Conservation (phyloP, 2,329 filamentous ascomycete species). For the Epichloe glyceriae region DNA sequence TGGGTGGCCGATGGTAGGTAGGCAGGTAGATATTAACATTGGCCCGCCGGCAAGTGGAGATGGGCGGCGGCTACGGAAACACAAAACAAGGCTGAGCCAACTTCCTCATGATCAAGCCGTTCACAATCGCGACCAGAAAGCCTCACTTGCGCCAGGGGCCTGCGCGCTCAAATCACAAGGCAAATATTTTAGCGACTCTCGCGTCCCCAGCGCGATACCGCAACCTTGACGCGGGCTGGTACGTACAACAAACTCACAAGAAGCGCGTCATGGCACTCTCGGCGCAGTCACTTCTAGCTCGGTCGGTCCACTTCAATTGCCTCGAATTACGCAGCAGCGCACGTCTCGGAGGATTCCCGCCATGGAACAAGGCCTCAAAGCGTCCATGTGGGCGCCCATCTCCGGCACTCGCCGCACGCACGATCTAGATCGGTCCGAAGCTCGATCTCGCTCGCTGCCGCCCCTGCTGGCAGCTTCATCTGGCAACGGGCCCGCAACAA, state of each 20-base stretch:
- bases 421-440: background rate
- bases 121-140: too few relatives aligned
- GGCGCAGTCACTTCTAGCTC: background rate
- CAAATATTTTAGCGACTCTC: too few relatives aligned
- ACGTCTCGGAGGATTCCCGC: background rate
- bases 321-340: background rate
- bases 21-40: too few relatives aligned
- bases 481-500: background rate
- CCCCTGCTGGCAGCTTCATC: background rate
- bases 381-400: conserved; percentile 7
- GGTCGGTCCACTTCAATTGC: background rate
- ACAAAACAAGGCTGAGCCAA: too few relatives aligned
- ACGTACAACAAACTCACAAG: background rate
- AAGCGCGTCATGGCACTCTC: background rate
- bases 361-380: conserved; percentile 2
- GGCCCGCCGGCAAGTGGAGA: too few relatives aligned
- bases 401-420: background rate
- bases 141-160: too few relatives aligned
- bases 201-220: too few relatives aligned
- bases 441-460: conserved; percentile 4
- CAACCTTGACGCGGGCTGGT: too few relatives aligned
- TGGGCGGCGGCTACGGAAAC: too few relatives aligned
- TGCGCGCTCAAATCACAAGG: too few relatives aligned
- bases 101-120: too few relatives aligned
- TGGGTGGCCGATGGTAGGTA: too few relatives aligned